Conservation (phyloP, 1,284 basidiomycete species). For the Cutaneotrichosporon sp. region DNA sequence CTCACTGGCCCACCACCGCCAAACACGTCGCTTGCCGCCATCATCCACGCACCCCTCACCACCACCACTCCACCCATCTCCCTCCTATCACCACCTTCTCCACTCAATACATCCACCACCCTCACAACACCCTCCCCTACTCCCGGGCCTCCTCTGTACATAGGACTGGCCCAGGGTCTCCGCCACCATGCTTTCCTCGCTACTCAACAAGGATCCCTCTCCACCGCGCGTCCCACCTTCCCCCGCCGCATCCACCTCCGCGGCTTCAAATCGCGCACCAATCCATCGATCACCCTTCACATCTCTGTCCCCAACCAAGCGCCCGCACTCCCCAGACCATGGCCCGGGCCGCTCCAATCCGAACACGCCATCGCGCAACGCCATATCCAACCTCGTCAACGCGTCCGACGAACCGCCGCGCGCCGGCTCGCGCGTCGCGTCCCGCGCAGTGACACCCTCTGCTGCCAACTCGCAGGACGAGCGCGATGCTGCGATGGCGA, state of each 20-base stretch:
- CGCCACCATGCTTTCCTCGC: conserved; percentile 12
- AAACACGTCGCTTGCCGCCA: conserved; percentile 6
- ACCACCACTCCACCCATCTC: conserved; percentile 8
- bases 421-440: neutral
- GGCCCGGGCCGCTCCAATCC: neutral
- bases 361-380: conserved; percentile 18
- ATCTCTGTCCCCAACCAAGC: conserved; percentile 12
- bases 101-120: conserved; percentile 10
- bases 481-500: conserved; percentile 23
- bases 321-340: neutral
- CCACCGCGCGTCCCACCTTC: conserved; percentile 1
- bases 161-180: neutral
- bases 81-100: neutral
- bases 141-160: conserved; percentile 4
- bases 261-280: conserved; percentile 1
- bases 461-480: conserved; percentile 19
- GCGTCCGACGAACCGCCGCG: conserved; percentile 14
- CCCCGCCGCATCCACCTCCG: neutral
- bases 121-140: neutral
- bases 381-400: conserved; percentile 17
- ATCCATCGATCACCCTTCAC: conserved; percentile 10
- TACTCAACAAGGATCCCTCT: conserved; percentile 13
- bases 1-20: too few relatives aligned
- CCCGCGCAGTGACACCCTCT: conserved; percentile 10
- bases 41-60: conserved; percentile 5